Percentiles rank a stretch among this genome's conserved stretches.
These are phyloP conservation scores for Cryphonectria naterciae DNA, from an alignment of 2,329 filamentous ascomycete genomes.

Conservation along the genomic window DNA sequence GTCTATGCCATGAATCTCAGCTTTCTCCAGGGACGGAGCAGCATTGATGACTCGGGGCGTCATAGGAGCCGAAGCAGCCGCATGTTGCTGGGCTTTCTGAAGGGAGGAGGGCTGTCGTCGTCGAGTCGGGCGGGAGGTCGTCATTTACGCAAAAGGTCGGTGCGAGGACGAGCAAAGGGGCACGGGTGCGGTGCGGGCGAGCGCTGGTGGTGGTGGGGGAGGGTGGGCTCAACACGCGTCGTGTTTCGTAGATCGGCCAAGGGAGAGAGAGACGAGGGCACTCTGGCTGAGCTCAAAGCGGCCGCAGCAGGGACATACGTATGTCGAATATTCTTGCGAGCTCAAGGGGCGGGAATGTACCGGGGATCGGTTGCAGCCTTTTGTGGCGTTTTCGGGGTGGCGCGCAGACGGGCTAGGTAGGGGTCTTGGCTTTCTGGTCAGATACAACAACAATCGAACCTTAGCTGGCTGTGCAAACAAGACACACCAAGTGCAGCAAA, in stretches of 20 bases:
- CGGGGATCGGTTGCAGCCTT: conserved; percentile 7
- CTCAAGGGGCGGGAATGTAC: conserved; percentile 18
- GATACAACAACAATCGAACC: not conserved
- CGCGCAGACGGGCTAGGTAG: conserved; percentile 14
- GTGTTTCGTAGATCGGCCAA: conserved; percentile 18
- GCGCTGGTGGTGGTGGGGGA: not conserved
- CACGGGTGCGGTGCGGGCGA: conserved; percentile 15
- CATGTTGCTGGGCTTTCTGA: conserved; percentile 48
- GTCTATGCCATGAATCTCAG: conserved; percentile 58
- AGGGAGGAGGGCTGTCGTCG: conserved; percentile 46
- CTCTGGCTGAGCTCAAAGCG: conserved; percentile 21
- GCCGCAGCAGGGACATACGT: conserved; percentile 25
- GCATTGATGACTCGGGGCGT: conserved; percentile 58
- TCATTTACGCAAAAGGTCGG: conserved; percentile 43
- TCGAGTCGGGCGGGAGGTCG: conserved; percentile 45
- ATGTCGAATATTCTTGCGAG: conserved; percentile 9
- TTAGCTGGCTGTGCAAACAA: not conserved
- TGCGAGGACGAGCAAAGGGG: conserved; percentile 14
- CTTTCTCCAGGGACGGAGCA: conserved; percentile 57
- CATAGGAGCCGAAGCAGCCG: conserved; percentile 43
- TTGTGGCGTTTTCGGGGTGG: conserved; percentile 22
- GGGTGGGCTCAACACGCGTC: conserved; percentile 17
- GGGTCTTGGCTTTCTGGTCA: conserved; percentile 3
- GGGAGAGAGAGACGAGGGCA: conserved; percentile 3
- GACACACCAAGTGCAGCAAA: not conserved